phyloP scores from a whole-genome alignment of 176 grass and related monocot genomes.

The Carex kokanica region DNA sequence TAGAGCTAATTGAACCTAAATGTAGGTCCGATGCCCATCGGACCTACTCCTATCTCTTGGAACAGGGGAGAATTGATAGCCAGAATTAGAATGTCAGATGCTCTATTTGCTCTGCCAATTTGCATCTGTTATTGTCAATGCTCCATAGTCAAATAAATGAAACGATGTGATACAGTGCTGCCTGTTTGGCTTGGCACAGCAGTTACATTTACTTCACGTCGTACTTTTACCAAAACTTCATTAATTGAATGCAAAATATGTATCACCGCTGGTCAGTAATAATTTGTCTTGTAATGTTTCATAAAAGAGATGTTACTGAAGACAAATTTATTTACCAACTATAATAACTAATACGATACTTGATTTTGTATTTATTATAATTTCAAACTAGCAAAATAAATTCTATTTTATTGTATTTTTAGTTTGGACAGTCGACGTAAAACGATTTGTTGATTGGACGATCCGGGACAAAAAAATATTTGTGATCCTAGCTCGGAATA shows the following conservation, averaged over 20 bases:
- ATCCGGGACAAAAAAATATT: too few species aligned
- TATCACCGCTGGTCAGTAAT: neutral
- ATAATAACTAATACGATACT: neutral
- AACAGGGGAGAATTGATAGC: neutral
- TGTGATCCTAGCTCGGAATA: too few species aligned
- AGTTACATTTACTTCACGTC: neutral
- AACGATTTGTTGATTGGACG: too few species aligned
- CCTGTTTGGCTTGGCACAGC: neutral
- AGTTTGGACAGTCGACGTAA: too few species aligned
- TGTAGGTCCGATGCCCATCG: too few species aligned
- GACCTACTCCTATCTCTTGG: too few species aligned
- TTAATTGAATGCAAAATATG: neutral
- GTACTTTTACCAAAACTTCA: neutral
- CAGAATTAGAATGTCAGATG: neutral
- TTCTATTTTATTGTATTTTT: too few species aligned
- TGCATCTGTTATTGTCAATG: neutral
- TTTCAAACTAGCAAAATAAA: neutral
- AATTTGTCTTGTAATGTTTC: neutral
- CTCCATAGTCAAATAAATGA: neutral
- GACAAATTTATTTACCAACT: neutral
- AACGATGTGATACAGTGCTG: neutral
- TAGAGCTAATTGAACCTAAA: too few species aligned
- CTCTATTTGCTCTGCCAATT: neutral
- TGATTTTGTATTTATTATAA: neutral
- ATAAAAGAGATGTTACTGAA: neutral